phyloP scores from a whole-genome alignment of 139 green algal genomes.

The Eudorina sp. region DNA sequence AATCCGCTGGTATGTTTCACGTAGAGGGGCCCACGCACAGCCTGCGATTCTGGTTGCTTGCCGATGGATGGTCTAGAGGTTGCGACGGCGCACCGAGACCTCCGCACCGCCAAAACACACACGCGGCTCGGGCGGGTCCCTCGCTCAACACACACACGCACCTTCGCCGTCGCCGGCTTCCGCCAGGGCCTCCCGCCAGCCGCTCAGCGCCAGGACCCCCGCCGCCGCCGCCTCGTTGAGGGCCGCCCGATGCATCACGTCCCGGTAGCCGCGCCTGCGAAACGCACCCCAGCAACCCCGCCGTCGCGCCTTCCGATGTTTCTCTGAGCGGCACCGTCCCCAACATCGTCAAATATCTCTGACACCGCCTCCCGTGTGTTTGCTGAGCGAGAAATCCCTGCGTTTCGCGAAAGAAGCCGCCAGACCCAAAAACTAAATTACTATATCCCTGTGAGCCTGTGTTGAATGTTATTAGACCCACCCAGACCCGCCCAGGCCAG shows the following conservation, averaged over 20 bases:
- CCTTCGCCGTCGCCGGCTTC: constrained; percentile 23
- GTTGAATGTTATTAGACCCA: no score
- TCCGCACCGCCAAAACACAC: no score
- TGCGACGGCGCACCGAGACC: background rate
- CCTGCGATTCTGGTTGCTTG: no score
- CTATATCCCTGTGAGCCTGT: no score
- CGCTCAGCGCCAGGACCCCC: constrained; percentile 79
- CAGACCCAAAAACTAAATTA: no score
- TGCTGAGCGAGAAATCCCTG: no score
- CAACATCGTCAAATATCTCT: no score
- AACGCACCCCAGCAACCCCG: background rate
- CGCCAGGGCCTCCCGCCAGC: constrained; percentile 65
- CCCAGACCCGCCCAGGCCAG: no score
- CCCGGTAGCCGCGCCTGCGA: constrained; percentile 85
- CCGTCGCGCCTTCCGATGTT: background rate
- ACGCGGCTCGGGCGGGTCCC: no score
- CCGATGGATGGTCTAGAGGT: background rate
- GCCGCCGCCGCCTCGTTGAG: constrained; percentile 94
- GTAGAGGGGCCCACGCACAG: background rate
- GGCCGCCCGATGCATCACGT: constrained; percentile 87
- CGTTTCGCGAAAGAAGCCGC: no score
- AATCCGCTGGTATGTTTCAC: background rate
- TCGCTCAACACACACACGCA: no score
- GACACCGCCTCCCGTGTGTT: no score
- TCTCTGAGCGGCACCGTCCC: background rate